These are phyloP conservation scores for Fusarium sarcochroum DNA, from an alignment of 2,329 filamentous ascomycete genomes.

Conservation along the genomic window DNA sequence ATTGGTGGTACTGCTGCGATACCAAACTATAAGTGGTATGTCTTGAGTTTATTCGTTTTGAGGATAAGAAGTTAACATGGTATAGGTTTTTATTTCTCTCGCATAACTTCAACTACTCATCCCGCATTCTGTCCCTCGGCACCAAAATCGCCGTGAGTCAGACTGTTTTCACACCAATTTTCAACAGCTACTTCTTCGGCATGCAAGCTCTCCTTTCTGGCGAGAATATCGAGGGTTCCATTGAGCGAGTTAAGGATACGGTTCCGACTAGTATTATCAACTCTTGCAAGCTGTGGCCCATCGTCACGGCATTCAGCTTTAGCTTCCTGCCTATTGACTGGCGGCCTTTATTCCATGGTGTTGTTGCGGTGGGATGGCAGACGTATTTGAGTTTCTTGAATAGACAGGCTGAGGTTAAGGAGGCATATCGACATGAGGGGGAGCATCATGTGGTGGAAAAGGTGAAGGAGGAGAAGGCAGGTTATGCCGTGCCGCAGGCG, in stretches of 20 bases:
- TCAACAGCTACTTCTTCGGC: conserved; percentile 87
- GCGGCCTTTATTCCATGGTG: conserved; percentile 82
- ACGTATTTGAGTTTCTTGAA: conserved; percentile 90
- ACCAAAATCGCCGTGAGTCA: conserved; percentile 88
- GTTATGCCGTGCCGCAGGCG: conserved; percentile 11
- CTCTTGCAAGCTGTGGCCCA: conserved; percentile 89
- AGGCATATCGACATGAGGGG: conserved; percentile 22
- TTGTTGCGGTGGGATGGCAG: conserved; percentile 91
- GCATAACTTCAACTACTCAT: conserved; percentile 85
- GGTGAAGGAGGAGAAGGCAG: not conserved
- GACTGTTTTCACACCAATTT: conserved; percentile 82
- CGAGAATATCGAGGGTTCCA: conserved; percentile 72
- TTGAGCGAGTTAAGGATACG: conserved; percentile 79
- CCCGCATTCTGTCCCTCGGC: conserved; percentile 76
- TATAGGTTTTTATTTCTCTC: conserved; percentile 84
- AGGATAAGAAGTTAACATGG: not conserved
- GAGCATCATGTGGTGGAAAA: not conserved
- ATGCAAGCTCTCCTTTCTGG: conserved; percentile 83
- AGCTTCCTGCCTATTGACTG: conserved; percentile 86
- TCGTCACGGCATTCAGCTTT: conserved; percentile 88
- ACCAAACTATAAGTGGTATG: conserved; percentile 85
- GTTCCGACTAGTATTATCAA: conserved; percentile 84
- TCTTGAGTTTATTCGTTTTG: not conserved
- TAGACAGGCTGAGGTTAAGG: conserved; percentile 71
- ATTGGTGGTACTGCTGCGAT: conserved; percentile 83